Percentiles rank a stretch among this genome's conserved stretches.
Conservation (phyloP, 305 asterid genomes). For the Fraxinus velutina region DNA sequence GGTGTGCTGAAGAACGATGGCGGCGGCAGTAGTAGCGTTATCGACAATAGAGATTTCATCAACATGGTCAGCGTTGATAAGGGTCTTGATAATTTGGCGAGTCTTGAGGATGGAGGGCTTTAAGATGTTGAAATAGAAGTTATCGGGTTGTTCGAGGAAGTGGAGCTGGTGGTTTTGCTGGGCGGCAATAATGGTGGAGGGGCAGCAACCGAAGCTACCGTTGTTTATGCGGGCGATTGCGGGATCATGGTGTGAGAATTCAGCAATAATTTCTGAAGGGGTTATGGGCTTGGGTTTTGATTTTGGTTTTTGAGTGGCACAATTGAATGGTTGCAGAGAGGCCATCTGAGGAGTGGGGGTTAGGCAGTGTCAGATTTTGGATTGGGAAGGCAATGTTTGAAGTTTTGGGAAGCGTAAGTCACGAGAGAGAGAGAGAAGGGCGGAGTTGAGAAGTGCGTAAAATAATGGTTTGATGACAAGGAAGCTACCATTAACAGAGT, state of each 20-base stretch:
- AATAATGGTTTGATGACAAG: slow-evolving; percentile 3
- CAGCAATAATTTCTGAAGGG: slow-evolving; percentile 24
- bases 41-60: slow-evolving; percentile 48
- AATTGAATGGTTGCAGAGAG: background rate
- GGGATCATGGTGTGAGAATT: slow-evolving; percentile 44
- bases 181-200: slow-evolving; percentile 34
- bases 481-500: background rate
- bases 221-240: slow-evolving; percentile 44
- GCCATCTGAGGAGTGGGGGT: background rate
- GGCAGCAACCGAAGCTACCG: slow-evolving; percentile 51
- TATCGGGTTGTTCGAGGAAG: slow-evolving; percentile 41
- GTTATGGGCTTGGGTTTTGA: background rate
- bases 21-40: slow-evolving; percentile 50
- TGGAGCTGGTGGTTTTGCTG: slow-evolving; percentile 37
- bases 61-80: slow-evolving; percentile 46
- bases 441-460: background rate
- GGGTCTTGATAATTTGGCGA: slow-evolving; percentile 31
- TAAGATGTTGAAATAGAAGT: slow-evolving; percentile 39
- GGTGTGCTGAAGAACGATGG: slow-evolving; percentile 37
- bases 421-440: background rate
- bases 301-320: background rate
- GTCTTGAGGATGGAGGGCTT: slow-evolving; percentile 37
- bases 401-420: background rate
- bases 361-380: background rate
- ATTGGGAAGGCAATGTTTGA: background rate